Evolutionary conservation across 169 alveolate species (phyloP).

Genomic region (Plasmodium inui): DNA sequence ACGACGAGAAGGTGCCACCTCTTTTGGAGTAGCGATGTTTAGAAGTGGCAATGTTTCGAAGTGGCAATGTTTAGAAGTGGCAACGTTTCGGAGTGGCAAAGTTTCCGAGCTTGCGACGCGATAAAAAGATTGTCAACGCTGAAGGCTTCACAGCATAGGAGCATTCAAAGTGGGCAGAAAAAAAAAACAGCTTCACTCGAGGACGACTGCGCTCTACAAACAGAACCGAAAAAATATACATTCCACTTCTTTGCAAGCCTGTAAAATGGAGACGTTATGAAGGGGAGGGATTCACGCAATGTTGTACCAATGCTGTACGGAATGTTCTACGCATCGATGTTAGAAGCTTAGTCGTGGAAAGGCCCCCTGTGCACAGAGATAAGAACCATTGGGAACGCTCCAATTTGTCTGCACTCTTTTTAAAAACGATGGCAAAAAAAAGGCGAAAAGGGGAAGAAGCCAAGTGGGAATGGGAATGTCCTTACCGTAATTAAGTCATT

Average conservation of each 20-base stretch:
- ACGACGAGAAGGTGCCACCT: background rate
- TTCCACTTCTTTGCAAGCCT: constrained; percentile 63
- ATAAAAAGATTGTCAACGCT: background rate
- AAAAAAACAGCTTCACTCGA: background rate
- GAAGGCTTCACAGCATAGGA: background rate
- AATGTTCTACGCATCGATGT: background rate
- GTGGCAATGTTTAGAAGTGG: too few relatives aligned
- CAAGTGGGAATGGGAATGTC: background rate
- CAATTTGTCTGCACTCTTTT: background rate
- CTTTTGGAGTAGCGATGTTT: too few relatives aligned
- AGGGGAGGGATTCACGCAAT: background rate
- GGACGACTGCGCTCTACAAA: background rate
- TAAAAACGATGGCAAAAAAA: constrained; percentile 2
- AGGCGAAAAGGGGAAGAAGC: background rate
- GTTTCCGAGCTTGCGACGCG: background rate
- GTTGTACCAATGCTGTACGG: too few relatives aligned
- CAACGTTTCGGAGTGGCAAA: too few relatives aligned
- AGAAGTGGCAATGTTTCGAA: too few relatives aligned
- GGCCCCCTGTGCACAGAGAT: background rate
- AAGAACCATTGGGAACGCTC: background rate
- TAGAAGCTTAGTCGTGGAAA: background rate
- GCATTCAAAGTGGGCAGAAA: background rate
- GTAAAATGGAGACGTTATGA: background rate
- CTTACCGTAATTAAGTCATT: constrained; percentile 41
- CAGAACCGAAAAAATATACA: background rate